These are phyloP conservation scores for Miamiensis avidus DNA, from an alignment of 169 alveolate genomes.

Conservation along the genomic window DNA sequence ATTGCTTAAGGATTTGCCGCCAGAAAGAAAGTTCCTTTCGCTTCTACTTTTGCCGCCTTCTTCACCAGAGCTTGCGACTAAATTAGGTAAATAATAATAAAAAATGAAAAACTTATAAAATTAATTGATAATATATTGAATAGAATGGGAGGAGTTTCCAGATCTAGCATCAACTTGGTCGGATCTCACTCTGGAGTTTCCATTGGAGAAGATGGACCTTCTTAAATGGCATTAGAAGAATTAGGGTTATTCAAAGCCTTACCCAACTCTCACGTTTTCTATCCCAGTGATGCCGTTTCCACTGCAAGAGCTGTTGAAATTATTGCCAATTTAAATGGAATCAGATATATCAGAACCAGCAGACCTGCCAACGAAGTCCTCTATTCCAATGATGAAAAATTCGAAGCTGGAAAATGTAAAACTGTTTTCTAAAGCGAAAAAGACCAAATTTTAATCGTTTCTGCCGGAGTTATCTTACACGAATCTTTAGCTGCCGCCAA, in stretches of 20 bases:
- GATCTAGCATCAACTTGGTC: conserved; percentile 51
- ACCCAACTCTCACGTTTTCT: conserved; percentile 49
- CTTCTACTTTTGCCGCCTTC: conserved; percentile 68
- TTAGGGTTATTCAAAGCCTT: conserved; percentile 58
- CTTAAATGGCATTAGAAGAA: conserved; percentile 73
- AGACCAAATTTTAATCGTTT: conserved; percentile 49
- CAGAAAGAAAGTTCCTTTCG: conserved; percentile 56
- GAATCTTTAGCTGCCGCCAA: conserved; percentile 54
- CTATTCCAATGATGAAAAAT: conserved; percentile 39
- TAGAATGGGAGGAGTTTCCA: conserved; percentile 63
- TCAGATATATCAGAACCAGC: conserved; percentile 51
- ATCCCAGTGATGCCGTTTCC: conserved; percentile 68
- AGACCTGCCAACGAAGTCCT: conserved; percentile 54
- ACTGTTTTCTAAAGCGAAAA: conserved; percentile 16
- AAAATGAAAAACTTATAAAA: too few species aligned
- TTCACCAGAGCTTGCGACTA: conserved; percentile 65
- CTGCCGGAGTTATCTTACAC: conserved; percentile 59
- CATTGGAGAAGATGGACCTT: conserved; percentile 73
- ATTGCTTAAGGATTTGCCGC: conserved; percentile 44
- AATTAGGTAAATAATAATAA: too few species aligned
- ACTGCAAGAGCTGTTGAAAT: conserved; percentile 56
- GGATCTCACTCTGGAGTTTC: conserved; percentile 74
- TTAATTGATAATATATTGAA: too few species aligned
- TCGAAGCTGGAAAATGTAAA: conserved; percentile 54
- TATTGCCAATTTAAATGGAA: conserved; percentile 58